Conservation (phyloP, 1,284 basidiomycete genomes). For the Phlebopus sp. region DNA sequence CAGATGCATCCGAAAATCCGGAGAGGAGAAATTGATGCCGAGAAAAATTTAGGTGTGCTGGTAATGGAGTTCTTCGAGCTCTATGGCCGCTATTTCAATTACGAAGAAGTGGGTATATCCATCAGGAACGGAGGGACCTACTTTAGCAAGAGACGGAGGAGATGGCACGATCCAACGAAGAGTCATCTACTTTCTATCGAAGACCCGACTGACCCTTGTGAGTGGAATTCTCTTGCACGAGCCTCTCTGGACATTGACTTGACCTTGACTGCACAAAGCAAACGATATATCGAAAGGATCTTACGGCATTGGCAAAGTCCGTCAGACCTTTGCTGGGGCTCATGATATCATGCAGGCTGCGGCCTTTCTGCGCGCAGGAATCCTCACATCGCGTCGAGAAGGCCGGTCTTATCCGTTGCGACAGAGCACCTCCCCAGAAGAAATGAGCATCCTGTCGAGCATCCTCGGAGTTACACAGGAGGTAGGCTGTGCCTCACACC, state of each 20-base stretch:
- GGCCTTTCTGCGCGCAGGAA: constrained; percentile 57
- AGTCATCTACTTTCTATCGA: constrained; percentile 80
- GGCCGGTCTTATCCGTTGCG: constrained; percentile 48
- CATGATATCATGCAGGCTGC: constrained; percentile 78
- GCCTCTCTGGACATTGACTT: constrained; percentile 7
- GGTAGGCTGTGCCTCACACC: constrained; percentile 43
- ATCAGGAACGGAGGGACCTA: constrained; percentile 83
- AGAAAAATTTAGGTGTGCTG: constrained; percentile 86
- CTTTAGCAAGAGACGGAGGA: constrained; percentile 75
- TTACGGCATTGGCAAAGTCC: constrained; percentile 80
- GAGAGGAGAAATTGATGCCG: constrained; percentile 82
- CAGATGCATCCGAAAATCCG: constrained; percentile 98
- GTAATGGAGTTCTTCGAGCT: constrained; percentile 97
- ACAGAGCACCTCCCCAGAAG: constrained; percentile 49
- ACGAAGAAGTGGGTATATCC: constrained; percentile 87
- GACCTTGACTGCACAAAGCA: constrained; percentile 42
- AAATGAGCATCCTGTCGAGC: constrained; percentile 76
- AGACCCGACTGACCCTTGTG: constrained; percentile 90
- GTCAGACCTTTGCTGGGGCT: constrained; percentile 83
- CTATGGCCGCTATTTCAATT: constrained; percentile 92
- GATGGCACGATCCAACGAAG: constrained; percentile 70
- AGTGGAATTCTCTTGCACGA: constrained; percentile 33
- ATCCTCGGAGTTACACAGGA: constrained; percentile 84
- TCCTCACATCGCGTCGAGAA: constrained; percentile 52
- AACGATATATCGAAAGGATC: constrained; percentile 94